Evolutionary conservation across 176 grass and related monocot genomes (phyloP).

Genomic region (Dendrocalamus sinicus): DNA sequence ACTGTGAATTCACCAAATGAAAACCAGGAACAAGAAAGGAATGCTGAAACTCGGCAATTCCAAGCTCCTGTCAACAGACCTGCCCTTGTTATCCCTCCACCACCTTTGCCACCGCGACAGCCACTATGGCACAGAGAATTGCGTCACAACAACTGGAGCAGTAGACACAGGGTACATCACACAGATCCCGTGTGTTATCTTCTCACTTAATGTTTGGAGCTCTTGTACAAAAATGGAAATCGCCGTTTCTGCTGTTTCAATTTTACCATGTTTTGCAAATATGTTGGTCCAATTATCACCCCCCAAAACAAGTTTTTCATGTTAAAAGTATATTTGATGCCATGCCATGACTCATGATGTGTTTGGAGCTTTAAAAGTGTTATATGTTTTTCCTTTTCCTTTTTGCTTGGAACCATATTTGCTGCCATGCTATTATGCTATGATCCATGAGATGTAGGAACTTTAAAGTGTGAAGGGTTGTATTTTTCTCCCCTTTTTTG

Average conservation of each 20-base stretch:
- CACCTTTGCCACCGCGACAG: constrained; percentile 81
- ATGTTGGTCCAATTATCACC: background rate
- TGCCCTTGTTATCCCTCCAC: constrained; percentile 63
- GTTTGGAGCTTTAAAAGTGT: background rate
- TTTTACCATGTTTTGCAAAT: background rate
- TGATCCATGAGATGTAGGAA: constrained; percentile 22
- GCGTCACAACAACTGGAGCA: constrained; percentile 68
- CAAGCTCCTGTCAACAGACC: constrained; percentile 57
- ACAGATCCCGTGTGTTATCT: constrained; percentile 57
- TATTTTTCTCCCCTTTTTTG: background rate
- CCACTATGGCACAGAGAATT: constrained; percentile 75
- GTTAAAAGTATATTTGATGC: background rate
- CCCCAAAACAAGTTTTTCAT: background rate
- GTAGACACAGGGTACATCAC: constrained; percentile 62
- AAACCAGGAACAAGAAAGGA: constrained; percentile 71
- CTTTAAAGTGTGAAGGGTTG: background rate
- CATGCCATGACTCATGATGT: background rate
- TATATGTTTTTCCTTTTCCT: background rate
- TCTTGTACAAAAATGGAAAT: constrained; percentile 21
- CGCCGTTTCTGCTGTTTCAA: background rate
- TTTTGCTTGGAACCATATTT: background rate
- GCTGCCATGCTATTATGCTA: background rate
- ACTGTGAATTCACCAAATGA: constrained; percentile 56
- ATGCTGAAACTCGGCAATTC: constrained; percentile 58
- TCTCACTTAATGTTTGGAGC: constrained; percentile 17